Evolutionary conservation across 768 basidiomycete genomes (phyloP), one percentile per base, ranked within the genome.

Genomic region (Mycena galericulata): DNA sequence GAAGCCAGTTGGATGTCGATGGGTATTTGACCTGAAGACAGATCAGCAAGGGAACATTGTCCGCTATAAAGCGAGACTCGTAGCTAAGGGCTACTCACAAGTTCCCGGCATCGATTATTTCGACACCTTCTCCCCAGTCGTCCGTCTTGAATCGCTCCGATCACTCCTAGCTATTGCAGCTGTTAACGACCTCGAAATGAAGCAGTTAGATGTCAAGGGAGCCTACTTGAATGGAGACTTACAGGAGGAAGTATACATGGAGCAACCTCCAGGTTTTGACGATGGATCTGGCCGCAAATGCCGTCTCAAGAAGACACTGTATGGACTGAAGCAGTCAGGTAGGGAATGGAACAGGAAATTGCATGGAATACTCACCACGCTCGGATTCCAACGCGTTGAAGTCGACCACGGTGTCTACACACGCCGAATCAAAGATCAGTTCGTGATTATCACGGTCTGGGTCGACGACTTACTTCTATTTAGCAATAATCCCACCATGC

Each of bases 261-360:
- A 54, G 8, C 51, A 54, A 36, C 51, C 51, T 34, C 51, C 51
- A 15, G 51, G 51, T 36, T 54, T 54, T 36, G 51, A 54, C 51
- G 51, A 54, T 36, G 51, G 51, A 5, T 54, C 51, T 7, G 51
- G 51, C 8, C 32, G 51, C 12, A 54, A 54, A 54, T 54, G 51
- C 30, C 51, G 51, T 36, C 51, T 54, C 18, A 54, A 22, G 32
- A 54, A 54, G 51, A 54, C 51, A 22, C 34, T 54, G 32, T 54
- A 54, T 36, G 51, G 51, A 36, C 51, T 54, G 51, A 54, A 54
- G 22, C 51, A 54, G 26, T 54, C 51, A 54, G 51, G 51, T 36
- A 54, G 51, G 2, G 66, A 75, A 54, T 82, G 77, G 78, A 75
- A 81, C 36, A 24, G 72, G 22, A 45, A 45, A 22, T 22, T 45